phyloP scores from a whole-genome alignment of 169 alveolate species.

The Cryptosporidium parvum region DNA sequence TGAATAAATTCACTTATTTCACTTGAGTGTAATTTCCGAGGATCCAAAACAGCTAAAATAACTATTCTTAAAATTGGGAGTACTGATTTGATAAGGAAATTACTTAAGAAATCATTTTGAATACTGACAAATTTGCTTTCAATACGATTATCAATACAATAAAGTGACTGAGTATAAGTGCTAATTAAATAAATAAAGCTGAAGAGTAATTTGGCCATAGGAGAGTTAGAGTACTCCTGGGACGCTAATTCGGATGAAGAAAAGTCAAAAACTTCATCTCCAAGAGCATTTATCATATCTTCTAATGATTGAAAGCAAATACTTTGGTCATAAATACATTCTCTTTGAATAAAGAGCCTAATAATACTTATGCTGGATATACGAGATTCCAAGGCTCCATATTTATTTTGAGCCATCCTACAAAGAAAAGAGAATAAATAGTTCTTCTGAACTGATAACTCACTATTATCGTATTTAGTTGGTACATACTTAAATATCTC shows the following conservation, averaged over 20 bases:
- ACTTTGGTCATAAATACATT: conserved; percentile 39
- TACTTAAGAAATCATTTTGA: neutral
- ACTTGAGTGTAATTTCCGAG: neutral
- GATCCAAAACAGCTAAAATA: conserved; percentile 1
- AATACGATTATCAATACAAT: neutral
- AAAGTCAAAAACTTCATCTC: conserved; percentile 55
- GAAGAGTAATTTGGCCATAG: conserved; percentile 14
- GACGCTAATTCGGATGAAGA: conserved; percentile 13
- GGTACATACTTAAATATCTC: conserved; percentile 43
- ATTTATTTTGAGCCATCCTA: conserved; percentile 16
- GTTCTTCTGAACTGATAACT: neutral
- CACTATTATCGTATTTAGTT: conserved; percentile 2
- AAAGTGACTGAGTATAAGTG: conserved; percentile 10
- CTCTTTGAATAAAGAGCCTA: conserved; percentile 43
- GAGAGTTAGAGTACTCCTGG: conserved; percentile 1
- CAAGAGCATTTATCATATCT: neutral
- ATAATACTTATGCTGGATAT: conserved; percentile 25
- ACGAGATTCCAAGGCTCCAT: conserved; percentile 22
- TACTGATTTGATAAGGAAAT: conserved; percentile 11
- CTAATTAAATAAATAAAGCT: conserved; percentile 18
- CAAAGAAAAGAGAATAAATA: conserved; percentile 11
- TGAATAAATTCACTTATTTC: conserved; percentile 11
- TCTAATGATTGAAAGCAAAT: neutral
- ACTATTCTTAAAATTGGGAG: conserved; percentile 40
- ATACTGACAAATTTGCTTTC: neutral